Percentiles rank a stretch among this genome's conserved stretches.
Evolutionary conservation across 2,329 filamentous ascomycete genomes (phyloP).

Genomic region (Sphaerulina populicola): DNA sequence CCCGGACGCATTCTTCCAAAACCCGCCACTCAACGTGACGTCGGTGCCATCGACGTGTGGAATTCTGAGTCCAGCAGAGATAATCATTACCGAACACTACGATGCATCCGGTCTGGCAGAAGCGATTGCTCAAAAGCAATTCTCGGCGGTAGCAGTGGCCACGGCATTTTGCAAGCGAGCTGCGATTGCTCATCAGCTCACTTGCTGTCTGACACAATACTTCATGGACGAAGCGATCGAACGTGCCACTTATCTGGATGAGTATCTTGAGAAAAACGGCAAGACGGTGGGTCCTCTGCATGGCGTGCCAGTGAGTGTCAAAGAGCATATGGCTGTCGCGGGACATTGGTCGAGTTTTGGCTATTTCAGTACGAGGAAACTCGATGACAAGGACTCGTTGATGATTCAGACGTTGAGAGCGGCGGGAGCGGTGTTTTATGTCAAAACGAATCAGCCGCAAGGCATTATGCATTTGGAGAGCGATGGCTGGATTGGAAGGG

Average conservation of each 20-base stretch:
- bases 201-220: slow-evolving; percentile 17
- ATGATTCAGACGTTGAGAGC: slow-evolving; percentile 14
- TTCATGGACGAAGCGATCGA: slow-evolving; percentile 18
- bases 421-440: slow-evolving; percentile 20
- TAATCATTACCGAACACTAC: slow-evolving; percentile 16
- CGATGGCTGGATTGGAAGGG: slow-evolving; percentile 9
- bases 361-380: slow-evolving; percentile 7
- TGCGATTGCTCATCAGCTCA: slow-evolving; percentile 17
- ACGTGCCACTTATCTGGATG: slow-evolving; percentile 15
- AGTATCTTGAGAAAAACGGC: slow-evolving; percentile 12
- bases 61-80: slow-evolving; percentile 11
- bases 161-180: slow-evolving; percentile 19
- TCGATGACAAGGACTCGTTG: slow-evolving; percentile 12
- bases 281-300: slow-evolving; percentile 17
- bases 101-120: slow-evolving; percentile 13
- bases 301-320: slow-evolving; percentile 17
- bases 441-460: slow-evolving; percentile 20
- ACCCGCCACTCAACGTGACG: slow-evolving; percentile 12
- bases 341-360: slow-evolving; percentile 14
- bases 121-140: slow-evolving; percentile 10
- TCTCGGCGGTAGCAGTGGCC: slow-evolving; percentile 14
- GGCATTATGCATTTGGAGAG: slow-evolving; percentile 17
- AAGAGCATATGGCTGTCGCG: slow-evolving; percentile 16
- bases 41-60: slow-evolving; percentile 13
- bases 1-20: slow-evolving; percentile 4